phyloP scores from a whole-genome alignment of 192 early-diverging fungal genomes.

The Coemansia pectinata region DNA sequence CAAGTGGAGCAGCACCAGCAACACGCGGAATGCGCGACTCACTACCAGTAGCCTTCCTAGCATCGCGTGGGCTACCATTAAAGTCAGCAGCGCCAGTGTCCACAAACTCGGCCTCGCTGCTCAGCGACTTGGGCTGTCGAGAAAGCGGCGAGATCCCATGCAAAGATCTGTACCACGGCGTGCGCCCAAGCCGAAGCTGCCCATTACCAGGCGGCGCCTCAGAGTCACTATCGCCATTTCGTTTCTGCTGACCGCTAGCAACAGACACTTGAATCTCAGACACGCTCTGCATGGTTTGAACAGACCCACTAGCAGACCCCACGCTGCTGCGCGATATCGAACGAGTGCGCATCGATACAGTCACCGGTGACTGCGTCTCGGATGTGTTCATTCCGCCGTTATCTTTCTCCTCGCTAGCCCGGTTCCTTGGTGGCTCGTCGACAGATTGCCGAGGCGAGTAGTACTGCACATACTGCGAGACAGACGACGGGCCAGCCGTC shows the following conservation, averaged over 20 bases:
- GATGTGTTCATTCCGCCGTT: not conserved
- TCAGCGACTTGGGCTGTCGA: slow-evolving; percentile 43
- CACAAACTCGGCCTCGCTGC: slow-evolving; percentile 37
- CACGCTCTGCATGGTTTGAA: slow-evolving; percentile 18
- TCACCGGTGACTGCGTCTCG: slow-evolving; percentile 11
- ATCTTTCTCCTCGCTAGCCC: not conserved
- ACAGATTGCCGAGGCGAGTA: not conserved
- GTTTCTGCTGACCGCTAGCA: not conserved
- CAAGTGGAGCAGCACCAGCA: slow-evolving; percentile 12
- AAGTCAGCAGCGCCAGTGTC: not conserved
- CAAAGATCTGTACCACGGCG: slow-evolving; percentile 46
- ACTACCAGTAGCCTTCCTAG: too few species aligned
- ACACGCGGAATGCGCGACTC: slow-evolving; percentile 26
- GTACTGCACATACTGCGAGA: slow-evolving; percentile 11
- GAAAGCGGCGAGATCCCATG: slow-evolving; percentile 52
- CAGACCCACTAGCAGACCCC: slow-evolving; percentile 5
- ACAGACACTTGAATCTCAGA: not conserved
- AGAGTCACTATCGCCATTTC: too few species aligned
- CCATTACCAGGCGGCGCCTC: slow-evolving; percentile 3
- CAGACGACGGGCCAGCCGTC: not conserved
- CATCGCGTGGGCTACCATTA: not conserved
- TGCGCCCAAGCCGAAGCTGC: slow-evolving; percentile 26
- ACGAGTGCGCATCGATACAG: slow-evolving; percentile 31
- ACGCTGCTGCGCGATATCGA: slow-evolving; percentile 45
- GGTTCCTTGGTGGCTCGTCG: not conserved